Percentiles rank a stretch among this genome's conserved stretches.
These are phyloP conservation scores for Flaveria brownii DNA, from an alignment of 129 eudicot genomes.

Conservation along the genomic window DNA sequence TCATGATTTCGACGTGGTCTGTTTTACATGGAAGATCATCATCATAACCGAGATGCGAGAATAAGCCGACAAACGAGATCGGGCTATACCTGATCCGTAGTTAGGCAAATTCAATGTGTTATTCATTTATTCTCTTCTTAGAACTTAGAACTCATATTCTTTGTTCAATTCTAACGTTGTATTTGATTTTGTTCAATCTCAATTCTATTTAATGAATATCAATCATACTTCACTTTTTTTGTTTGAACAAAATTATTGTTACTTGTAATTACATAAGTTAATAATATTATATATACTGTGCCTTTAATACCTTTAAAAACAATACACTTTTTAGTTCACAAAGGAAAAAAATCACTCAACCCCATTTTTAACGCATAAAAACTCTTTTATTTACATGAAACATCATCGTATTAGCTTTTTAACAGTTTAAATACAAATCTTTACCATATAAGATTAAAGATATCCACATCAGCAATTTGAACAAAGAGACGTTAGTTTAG, in stretches of 20 bases:
- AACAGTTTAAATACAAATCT: too few species aligned
- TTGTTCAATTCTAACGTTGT: slow-evolving; percentile 32
- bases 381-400: too few species aligned
- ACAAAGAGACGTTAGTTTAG: too few species aligned
- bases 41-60: slow-evolving; percentile 31
- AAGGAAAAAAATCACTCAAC: too few species aligned
- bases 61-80: slow-evolving; percentile 29
- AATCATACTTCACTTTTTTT: too few species aligned
- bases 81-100: slow-evolving; percentile 23
- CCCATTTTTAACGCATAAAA: too few species aligned
- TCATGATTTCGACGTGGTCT: slow-evolving; percentile 37
- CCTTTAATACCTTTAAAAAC: background rate
- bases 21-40: slow-evolving; percentile 30
- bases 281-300: background rate
- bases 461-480: too few species aligned
- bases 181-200: slow-evolving; percentile 18
- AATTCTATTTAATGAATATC: slow-evolving; percentile 22
- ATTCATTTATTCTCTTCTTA: slow-evolving; percentile 2
- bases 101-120: slow-evolving; percentile 23
- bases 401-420: too few species aligned
- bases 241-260: too few species aligned
- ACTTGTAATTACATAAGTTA: background rate
- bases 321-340: too few species aligned
- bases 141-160: slow-evolving; percentile 16
- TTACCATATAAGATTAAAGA: background rate